A percentile compares a stretch with the other conserved stretches of the same genome.
phyloP scores from a whole-genome alignment of 2,329 filamentous ascomycete genomes.

The Aulographum hederae region DNA sequence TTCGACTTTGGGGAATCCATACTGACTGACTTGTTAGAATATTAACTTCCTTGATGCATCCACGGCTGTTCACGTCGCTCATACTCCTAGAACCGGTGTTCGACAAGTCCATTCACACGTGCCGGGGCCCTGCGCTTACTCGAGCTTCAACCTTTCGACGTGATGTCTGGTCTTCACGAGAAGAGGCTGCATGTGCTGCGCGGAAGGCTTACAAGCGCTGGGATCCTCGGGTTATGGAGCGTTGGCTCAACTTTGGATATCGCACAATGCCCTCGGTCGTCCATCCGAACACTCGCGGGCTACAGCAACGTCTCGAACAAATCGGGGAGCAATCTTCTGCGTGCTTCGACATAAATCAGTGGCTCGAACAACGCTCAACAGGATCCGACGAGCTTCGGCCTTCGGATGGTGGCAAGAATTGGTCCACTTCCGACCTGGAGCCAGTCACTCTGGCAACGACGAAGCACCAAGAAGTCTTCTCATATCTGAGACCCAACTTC shows the following conservation, averaged over 20 bases:
- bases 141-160: constrained; percentile 51
- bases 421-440: constrained; percentile 14
- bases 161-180: constrained; percentile 65
- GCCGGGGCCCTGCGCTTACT: constrained; percentile 25
- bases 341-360: too few relatives aligned
- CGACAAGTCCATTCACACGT: constrained; percentile 26
- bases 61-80: constrained; percentile 57
- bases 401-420: constrained; percentile 10
- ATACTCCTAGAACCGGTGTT: constrained; percentile 78
- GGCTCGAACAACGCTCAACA: too few relatives aligned
- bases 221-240: constrained; percentile 63
- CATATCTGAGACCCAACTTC: constrained; percentile 47
- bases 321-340: too few relatives aligned
- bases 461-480: constrained; percentile 76
- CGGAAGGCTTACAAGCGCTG: constrained; percentile 52
- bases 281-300: constrained; percentile 24
- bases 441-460: constrained; percentile 61
- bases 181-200: constrained; percentile 50
- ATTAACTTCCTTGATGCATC: constrained; percentile 62
- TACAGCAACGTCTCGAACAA: too few relatives aligned
- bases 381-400: too few relatives aligned
- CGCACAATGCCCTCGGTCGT: constrained; percentile 48
- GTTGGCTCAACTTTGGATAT: constrained; percentile 55
- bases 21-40: too few relatives aligned
- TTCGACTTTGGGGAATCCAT: too few relatives aligned